phyloP scores from a whole-genome alignment of 768 basidiomycete species.

The Pleurotus eryngii region DNA sequence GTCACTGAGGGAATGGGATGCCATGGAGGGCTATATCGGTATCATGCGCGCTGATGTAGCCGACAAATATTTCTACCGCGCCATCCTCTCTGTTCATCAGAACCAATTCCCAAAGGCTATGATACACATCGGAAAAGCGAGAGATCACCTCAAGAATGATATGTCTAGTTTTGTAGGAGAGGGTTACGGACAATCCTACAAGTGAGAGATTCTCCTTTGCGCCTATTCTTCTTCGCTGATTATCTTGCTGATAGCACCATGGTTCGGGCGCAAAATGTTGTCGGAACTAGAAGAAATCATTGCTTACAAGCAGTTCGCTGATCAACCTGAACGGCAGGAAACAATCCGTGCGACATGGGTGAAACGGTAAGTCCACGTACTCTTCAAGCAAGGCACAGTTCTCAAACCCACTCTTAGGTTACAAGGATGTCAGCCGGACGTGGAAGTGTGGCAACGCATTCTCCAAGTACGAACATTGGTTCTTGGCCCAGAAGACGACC shows the following conservation, averaged over 20 bases:
- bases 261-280: constrained; percentile 98
- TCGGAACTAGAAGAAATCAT: constrained; percentile 99
- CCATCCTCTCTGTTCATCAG: constrained; percentile 93
- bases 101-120: constrained; percentile 93
- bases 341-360: constrained; percentile 96
- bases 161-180: constrained; percentile 90
- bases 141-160: constrained; percentile 89
- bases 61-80: constrained; percentile 93
- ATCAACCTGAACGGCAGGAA: constrained; percentile 89
- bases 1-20: constrained; percentile 96
- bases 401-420: constrained; percentile 44
- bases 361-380: constrained; percentile 63
- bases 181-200: constrained; percentile 96
- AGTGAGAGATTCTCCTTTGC: constrained; percentile 47
- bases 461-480: constrained; percentile 94
- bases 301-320: constrained; percentile 88
- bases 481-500: constrained; percentile 89
- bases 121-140: constrained; percentile 85
- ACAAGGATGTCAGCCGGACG: constrained; percentile 95
- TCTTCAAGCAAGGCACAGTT: not conserved
- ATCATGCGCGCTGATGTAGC: constrained; percentile 92
- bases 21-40: constrained; percentile 95
- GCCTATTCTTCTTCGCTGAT: not conserved
- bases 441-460: constrained; percentile 98
- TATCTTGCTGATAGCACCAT: constrained; percentile 58